Evolutionary conservation across 2,329 filamentous ascomycete genomes (phyloP), one percentile per base, ranked within the genome.

Genomic region (Trichophyton rubrum): DNA sequence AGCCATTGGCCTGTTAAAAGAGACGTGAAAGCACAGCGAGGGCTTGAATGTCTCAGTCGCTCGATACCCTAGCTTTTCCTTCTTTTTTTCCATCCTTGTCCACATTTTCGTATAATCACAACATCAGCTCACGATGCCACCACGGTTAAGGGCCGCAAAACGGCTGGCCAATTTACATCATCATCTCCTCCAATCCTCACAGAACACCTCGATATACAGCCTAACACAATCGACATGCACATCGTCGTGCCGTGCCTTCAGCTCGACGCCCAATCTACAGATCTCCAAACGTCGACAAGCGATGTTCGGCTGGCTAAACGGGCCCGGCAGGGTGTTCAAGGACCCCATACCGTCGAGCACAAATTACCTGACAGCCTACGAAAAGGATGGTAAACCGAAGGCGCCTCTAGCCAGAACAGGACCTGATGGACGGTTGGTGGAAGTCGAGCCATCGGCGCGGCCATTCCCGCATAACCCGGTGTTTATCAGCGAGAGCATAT

Each of bases 391-490:
- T 13, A 38, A 38, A 11, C 33, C 33, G 33, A 13, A 11, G 9
- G 1, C 9, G 9, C 9, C 9, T 13, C 33, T 1, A 3, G 13
- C 33, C 9, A 9, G 33, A 13, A 9, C 13, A 13, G 11, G 9
- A 3, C 11, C 33, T 1, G 11, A 13, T 38, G 33, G 33, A 3
- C 9, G 3, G 33, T 1, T 38, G 33, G 33, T 11, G 9, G 33
- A 38, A 38, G 9, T 38, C 1, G 33, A 9, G 33, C 2, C 33
- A 3, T 13, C 9, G 3, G 61, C 68, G 67, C 79, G 71, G 62
- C 89, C 89, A 0, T 96, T 93, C 65, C 90, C 90, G 0, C 70
- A 83, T 57, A 96, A 96, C 72, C 76, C 75, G 3, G 70, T 80
- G 24, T 96, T 92, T 74, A 74, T 79, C 64, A 89, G 85, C 67